phyloP scores from a whole-genome alignment of 164 flowering plant species.

The Stephania cephalantha region DNA sequence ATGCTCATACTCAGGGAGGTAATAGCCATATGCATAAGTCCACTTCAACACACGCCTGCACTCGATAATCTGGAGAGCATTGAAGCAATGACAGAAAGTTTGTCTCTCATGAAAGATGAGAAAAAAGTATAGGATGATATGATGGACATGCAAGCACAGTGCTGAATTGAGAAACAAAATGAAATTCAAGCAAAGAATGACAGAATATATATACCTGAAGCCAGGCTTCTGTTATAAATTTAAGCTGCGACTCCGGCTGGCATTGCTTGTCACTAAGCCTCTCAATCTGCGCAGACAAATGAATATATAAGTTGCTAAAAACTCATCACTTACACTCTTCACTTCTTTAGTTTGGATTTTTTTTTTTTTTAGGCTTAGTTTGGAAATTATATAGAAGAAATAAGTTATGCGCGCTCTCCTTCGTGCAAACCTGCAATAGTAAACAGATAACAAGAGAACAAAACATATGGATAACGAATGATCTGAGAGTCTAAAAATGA shows the following conservation, averaged over 20 bases:
- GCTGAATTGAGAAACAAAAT: background rate
- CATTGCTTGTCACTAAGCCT: slow-evolving; percentile 37
- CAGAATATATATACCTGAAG: slow-evolving; percentile 28
- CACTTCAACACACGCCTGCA: slow-evolving; percentile 75
- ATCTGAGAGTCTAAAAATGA: background rate
- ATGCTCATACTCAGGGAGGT: slow-evolving; percentile 52
- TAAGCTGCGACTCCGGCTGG: slow-evolving; percentile 41
- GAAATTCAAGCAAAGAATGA: background rate
- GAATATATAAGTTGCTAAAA: background rate
- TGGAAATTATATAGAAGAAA: background rate
- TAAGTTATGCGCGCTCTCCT: background rate
- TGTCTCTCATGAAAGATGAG: background rate
- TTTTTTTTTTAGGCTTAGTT: background rate
- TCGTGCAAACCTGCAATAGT: background rate
- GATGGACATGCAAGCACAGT: background rate
- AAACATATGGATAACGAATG: background rate
- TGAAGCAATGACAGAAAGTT: background rate
- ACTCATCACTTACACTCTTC: background rate
- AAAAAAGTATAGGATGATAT: background rate
- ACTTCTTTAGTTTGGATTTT: background rate
- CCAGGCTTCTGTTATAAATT: slow-evolving; percentile 51
- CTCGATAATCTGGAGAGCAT: slow-evolving; percentile 50
- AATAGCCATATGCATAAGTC: slow-evolving; percentile 79
- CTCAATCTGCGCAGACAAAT: slow-evolving; percentile 28
- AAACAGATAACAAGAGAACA: background rate